These are phyloP conservation scores for Blastobotrys terrestris DNA, from an alignment of 805 yeast species.

Conservation along the genomic window DNA sequence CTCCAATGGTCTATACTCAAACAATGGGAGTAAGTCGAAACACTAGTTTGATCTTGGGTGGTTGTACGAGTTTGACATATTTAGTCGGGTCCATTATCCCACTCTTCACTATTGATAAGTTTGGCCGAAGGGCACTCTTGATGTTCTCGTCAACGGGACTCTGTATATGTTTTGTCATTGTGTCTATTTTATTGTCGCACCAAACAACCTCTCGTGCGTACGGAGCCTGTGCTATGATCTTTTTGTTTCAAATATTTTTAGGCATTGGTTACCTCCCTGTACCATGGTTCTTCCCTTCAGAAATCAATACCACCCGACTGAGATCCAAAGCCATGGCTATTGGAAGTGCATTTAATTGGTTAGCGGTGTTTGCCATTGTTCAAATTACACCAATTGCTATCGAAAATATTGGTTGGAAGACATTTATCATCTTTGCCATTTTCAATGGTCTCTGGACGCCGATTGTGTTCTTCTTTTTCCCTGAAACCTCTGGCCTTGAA, in stretches of 20 bases:
- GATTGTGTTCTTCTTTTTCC: constrained; percentile 43
- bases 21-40: constrained; percentile 68
- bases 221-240: constrained; percentile 36
- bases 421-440: constrained; percentile 32
- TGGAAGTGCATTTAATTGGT: constrained; percentile 63
- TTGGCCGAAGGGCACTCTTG: constrained; percentile 1
- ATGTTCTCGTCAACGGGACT: constrained; percentile 3
- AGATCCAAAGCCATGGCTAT: constrained; percentile 60
- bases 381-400: constrained; percentile 39
- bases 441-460: constrained; percentile 37
- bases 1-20: constrained; percentile 87
- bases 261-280: constrained; percentile 40
- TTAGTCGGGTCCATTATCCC: constrained; percentile 54
- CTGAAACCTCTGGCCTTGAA: constrained; percentile 63
- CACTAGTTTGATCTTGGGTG: constrained; percentile 71
- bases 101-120: constrained; percentile 1
- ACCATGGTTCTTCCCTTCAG: constrained; percentile 62
- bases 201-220: constrained; percentile 30
- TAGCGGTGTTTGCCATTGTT: constrained; percentile 34
- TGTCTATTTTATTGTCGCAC: background rate
- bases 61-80: constrained; percentile 63
- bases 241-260: constrained; percentile 38
- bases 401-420: constrained; percentile 37
- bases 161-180: constrained; percentile 1
- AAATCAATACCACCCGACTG: constrained; percentile 55